Evolutionary conservation across 2,329 filamentous ascomycete species (phyloP), one percentile per base, ranked within the genome.

Genomic region (Sporothrix schenckii): DNA sequence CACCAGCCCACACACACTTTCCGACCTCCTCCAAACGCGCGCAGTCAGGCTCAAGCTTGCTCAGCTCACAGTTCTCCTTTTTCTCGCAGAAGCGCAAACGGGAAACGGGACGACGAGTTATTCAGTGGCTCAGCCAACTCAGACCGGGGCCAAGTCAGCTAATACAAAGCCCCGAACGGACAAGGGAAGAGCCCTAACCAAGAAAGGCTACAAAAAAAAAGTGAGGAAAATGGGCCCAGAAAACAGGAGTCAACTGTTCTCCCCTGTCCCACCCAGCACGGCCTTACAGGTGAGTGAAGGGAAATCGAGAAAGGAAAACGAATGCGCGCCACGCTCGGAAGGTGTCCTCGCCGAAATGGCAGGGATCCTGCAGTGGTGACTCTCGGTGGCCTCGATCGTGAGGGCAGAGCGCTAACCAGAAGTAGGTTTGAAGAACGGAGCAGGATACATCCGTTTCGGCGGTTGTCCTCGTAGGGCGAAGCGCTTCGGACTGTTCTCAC

Each of bases 1-100:
- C 63, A 24, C 47, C 27, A 66, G 30, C n/a, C 63, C 61, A 65
- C 61, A 49, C 60, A 50, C 61, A 50, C 47, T 56, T 49, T 27
- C 24, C 24, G 4, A 6, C 19, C 54, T 9, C 10, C 41, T 44
- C 41, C 2, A 21, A 27, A 61, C 58, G 5, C 13, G 44, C 58
- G 58, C 52, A 54, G 27, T 58, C n/a, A 47, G 4, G 39, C 58
- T 63, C 56, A 47, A 47, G 58, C 58, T 61, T 61, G 39, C 39
- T 61, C 11, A 56, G 27, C 53, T 56, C 53, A 41, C 56, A 13
- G 11, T 21, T 60, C 56, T 44, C 30, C 54, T 58, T 44, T 44
- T 61, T 24, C 34, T 11, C 56, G 56, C 34, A 44, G 56, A 61
- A 61, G 34, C 56, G 34, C 39, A 24, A 24, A 24, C n/a, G 7